Base-by-base conservation (phyloP, 1,139 yeast species). In the Taphrina wiesneri region DNA sequence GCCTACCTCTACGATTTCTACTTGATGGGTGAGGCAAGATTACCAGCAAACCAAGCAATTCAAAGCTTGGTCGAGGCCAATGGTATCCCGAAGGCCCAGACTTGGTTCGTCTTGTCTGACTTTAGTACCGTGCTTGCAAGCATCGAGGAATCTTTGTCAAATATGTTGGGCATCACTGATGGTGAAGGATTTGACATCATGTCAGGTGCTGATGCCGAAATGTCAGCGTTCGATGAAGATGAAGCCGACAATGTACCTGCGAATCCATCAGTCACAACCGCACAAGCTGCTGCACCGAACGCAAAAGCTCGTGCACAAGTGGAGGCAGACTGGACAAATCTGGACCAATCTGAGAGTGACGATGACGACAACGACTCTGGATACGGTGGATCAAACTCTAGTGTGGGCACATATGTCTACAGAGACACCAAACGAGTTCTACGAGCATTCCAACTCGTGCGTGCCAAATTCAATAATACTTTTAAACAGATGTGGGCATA, bases 401-500 rank as follows among this genome's bases (percentile, higher is more conserved):
- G 62, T 21, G 36, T 65, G n/a, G 62, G 62, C 4, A 54, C 60
- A 19, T 54, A 63, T 23, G 62, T 61, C 36, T 52, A 61, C 53
- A 23, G 51, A 13, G 62, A 65, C 39, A 56, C 65, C 17, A 59
- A 61, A 51, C 49, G 63, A 34, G 66, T 65, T 5, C 49, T 61
- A 43, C 51, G 63, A 13, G 65, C 65, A 23, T 63, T 65, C 36
- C 57, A 56, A 46, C 60, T 62, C 28, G 65, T 65, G 19, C 62
- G 62, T 26, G 56, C 57, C 34, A 53, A 63, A 11, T 65, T 65
- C 54, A 56, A 65, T 25, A 46, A 49, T 5, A 26, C 64, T 17
- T 65, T 65, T 45, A 56, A 47, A 26, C 59, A 63, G 45, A 65
- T 61, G 66, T 65, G 66, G 66, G 67, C 67, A 34, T 65, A 65